A percentile compares a stretch with the other conserved stretches of the same genome.
phyloP scores from a whole-genome alignment of 768 basidiomycete species.

The Kwoniella sp. region DNA sequence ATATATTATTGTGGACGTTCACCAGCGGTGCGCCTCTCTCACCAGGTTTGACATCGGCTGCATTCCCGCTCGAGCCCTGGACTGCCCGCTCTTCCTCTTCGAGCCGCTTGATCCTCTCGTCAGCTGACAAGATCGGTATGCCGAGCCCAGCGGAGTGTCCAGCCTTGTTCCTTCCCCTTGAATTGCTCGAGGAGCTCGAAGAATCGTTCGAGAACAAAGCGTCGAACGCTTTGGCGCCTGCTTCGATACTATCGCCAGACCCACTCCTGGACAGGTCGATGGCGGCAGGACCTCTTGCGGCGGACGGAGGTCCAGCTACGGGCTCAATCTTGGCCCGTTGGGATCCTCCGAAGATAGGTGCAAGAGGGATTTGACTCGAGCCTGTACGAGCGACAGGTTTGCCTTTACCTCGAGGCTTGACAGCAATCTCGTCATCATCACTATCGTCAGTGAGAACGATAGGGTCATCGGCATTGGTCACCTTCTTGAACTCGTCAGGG shows the following conservation, averaged over 20 bases:
- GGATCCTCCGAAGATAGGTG: slow-evolving; percentile 14
- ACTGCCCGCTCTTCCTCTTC: background rate
- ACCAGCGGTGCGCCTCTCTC: no score
- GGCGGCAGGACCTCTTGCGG: background rate
- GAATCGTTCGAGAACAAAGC: background rate
- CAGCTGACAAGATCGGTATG: slow-evolving; percentile 8
- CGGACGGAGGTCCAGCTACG: background rate
- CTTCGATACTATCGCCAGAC: slow-evolving; percentile 10
- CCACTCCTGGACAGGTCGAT: slow-evolving; percentile 1
- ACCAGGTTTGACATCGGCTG: background rate
- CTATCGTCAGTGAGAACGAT: slow-evolving; percentile 29
- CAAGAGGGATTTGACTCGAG: slow-evolving; percentile 7
- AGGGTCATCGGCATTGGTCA: slow-evolving; percentile 31
- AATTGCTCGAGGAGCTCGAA: background rate
- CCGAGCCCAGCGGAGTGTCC: background rate
- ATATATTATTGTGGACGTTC: no score
- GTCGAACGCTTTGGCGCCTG: slow-evolving; percentile 7
- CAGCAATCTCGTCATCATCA: slow-evolving; percentile 9
- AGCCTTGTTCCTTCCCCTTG: slow-evolving; percentile 5
- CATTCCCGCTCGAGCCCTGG: background rate
- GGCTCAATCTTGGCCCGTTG: background rate
- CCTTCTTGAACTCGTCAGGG: slow-evolving; percentile 27
- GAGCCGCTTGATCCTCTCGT: slow-evolving; percentile 16
- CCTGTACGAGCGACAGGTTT: slow-evolving; percentile 13
- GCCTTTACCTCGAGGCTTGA: slow-evolving; percentile 10